phyloP scores from a whole-genome alignment of 2,329 filamentous ascomycete genomes.

The Colletotrichum sp. region DNA sequence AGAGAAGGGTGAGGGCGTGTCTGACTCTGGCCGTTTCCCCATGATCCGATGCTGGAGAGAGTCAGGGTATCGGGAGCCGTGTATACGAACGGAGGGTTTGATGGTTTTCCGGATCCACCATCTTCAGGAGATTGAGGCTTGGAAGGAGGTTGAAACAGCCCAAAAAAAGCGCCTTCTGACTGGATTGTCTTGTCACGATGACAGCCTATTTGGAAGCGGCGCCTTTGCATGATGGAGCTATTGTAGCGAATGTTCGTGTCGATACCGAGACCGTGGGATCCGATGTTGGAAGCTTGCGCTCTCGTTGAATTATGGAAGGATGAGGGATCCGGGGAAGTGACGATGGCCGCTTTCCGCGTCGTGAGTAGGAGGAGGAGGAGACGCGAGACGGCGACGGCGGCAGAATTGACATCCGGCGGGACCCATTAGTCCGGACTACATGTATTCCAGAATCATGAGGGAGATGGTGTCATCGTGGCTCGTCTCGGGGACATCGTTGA shows the following conservation, averaged over 20 bases:
- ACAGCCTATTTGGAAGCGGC: neutral
- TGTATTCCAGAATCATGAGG: constrained; percentile 15
- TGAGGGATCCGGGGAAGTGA: neutral
- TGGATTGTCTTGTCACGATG: neutral
- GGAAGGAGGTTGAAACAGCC: neutral
- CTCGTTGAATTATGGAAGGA: neutral
- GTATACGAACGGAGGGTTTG: neutral
- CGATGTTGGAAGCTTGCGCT: neutral
- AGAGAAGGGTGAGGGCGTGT: neutral
- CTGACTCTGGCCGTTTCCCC: neutral
- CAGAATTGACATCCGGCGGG: neutral
- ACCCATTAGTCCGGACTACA: neutral
- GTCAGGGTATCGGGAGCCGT: neutral
- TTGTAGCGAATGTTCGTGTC: neutral
- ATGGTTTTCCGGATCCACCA: neutral
- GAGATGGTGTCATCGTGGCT: constrained; percentile 19
- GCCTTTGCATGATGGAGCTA: neutral
- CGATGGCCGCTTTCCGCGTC: neutral
- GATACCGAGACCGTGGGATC: neutral
- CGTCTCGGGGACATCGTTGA: neutral
- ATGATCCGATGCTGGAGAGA: neutral
- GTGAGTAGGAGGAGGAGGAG: neutral
- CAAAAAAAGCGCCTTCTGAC: neutral
- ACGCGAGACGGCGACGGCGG: neutral
- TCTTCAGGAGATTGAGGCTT: neutral